Base-by-base conservation (phyloP, 2,329 filamentous ascomycete genomes). In the Podosphaera aphanis region DNA sequence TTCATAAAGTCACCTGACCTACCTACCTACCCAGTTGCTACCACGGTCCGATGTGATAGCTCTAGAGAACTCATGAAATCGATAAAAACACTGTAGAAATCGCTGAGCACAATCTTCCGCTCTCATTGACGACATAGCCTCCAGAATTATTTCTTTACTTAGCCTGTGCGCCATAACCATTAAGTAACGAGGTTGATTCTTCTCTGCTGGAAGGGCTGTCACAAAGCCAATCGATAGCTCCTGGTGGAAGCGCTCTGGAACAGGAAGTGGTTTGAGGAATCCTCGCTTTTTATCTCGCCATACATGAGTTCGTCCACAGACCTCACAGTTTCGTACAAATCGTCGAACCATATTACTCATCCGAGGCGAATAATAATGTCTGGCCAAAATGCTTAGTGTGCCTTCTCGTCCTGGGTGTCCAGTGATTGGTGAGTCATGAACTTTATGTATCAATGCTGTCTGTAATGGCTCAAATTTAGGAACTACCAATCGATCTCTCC, bases 191-290 rank as follows among this genome's bases (percentile, higher is more conserved):
- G n/a, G n/a, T n/a, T n/a, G n/a, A n/a, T n/a, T n/a, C n/a, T n/a
- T n/a, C n/a, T n/a, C n/a, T n/a, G n/a, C n/a, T n/a, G n/a, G n/a
- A n/a, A n/a, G n/a, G n/a, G n/a, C n/a, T n/a, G n/a, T n/a, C n/a
- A n/a, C n/a, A n/a, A n/a, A n/a, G n/a, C n/a, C n/a, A n/a, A n/a
- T n/a, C n/a, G n/a, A n/a, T n/a, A n/a, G n/a, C 16, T 48, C 31
- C 27, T 43, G 8, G 23, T 31, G 41, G n/a, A 43, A 38, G 10
- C 37, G 15, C 5, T 37, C 37, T n/a, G 21, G 43, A 1, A 48
- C 25, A 5, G 37, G 20, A n/a, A 48, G 39, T 2, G 44, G 47
- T 11, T 43, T 25, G 10, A 48, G 39, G 4, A 48, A 40, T 23
- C 43, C 37, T 29, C 20, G 23, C 18, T 43, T 43, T 6, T 20